Evolutionary conservation across 345 rosid genomes (phyloP), one percentile per base, ranked within the genome.

Genomic region (Dipteronia sinensis): DNA sequence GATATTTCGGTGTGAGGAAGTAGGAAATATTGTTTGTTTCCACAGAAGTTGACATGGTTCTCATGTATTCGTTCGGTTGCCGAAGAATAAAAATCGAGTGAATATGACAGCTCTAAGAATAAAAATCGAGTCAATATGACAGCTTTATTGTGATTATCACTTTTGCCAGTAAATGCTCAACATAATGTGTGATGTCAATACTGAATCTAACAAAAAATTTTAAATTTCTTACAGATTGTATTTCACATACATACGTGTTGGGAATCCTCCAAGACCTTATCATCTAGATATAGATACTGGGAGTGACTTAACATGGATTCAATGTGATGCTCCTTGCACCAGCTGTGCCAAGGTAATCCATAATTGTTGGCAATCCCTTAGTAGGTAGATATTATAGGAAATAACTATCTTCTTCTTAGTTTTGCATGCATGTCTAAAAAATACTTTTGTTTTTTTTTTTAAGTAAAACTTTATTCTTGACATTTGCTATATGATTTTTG

Each of bases 281-380:
- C 90, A 80, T 83, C 93, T 95, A 29, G 99, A 95, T 86, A 79
- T 95, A 53, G 99, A 95, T 83, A 93, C 99, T 53, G 98, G 96
- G 71, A 95, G 98, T 85, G 99, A 90, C 84, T 86, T 95, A 86
- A 88, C 98, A 70, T 95, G 99, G 99, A 84, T 95, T 72, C 99
- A 95, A 23, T 95, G 99, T 51, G 99, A 93, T 74, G 99, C 99
- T 65, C 98, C 99, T 59, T 95, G 99, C 73, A 70, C 84, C 78
- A 93, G 96, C 81, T 93, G 98, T 71, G 98, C 98, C 66, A 93
- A 92, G 97, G 99, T 93, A 86, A 75, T 56, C 7, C 34, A 42
- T 67, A 22, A 40, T 49, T 67, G 38, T 70, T 27, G 51, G 44
- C 40, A 20, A 47, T 67, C 61, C 56, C 42, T 40, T 22, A 47